Evolutionary conservation across 495 filamentous ascomycete genomes (phyloP).

Genomic region (Penicillium cinerascens): DNA sequence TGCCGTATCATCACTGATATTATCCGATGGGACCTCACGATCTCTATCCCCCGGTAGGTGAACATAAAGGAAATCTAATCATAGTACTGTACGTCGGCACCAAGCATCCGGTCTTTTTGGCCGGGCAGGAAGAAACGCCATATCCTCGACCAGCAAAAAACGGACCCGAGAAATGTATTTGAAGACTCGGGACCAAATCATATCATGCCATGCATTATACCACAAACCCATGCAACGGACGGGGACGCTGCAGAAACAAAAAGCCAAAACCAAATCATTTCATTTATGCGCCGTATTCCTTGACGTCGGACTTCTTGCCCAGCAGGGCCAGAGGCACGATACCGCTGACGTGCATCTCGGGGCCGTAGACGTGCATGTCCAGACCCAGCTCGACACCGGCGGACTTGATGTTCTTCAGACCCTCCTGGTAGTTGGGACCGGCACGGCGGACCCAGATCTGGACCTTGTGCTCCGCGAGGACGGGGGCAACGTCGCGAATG

Average conservation of each 20-base stretch:
- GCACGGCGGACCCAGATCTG: slow-evolving; percentile 99
- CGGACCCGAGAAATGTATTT: background rate
- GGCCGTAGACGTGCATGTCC: slow-evolving; percentile 94
- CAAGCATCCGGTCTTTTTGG: slow-evolving; percentile 29
- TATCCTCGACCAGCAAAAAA: slow-evolving; percentile 23
- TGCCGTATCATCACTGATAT: slow-evolving; percentile 24
- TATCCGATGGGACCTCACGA: slow-evolving; percentile 32
- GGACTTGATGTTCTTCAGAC: slow-evolving; percentile 98
- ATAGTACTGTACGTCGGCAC: slow-evolving; percentile 27
- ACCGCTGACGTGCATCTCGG: slow-evolving; percentile 85
- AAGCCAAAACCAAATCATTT: slow-evolving; percentile 16
- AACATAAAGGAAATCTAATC: slow-evolving; percentile 37
- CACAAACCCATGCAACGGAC: slow-evolving; percentile 39
- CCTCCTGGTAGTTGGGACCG: slow-evolving; percentile 99
- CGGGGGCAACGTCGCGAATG: slow-evolving; percentile 81
- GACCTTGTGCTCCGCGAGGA: slow-evolving; percentile 92
- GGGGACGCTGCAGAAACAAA: slow-evolving; percentile 33
- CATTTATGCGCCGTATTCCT: slow-evolving; percentile 48
- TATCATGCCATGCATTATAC: slow-evolving; percentile 49
- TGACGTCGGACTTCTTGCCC: slow-evolving; percentile 55
- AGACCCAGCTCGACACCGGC: slow-evolving; percentile 90
- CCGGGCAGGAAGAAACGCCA: slow-evolving; percentile 32
- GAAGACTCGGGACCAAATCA: slow-evolving; percentile 13
- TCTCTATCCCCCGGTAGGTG: slow-evolving; percentile 25
- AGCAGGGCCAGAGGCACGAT: slow-evolving; percentile 65